These are phyloP conservation scores for Phialophora verrucosa DNA, from an alignment of 2,329 filamentous ascomycete genomes.

Conservation along the genomic window DNA sequence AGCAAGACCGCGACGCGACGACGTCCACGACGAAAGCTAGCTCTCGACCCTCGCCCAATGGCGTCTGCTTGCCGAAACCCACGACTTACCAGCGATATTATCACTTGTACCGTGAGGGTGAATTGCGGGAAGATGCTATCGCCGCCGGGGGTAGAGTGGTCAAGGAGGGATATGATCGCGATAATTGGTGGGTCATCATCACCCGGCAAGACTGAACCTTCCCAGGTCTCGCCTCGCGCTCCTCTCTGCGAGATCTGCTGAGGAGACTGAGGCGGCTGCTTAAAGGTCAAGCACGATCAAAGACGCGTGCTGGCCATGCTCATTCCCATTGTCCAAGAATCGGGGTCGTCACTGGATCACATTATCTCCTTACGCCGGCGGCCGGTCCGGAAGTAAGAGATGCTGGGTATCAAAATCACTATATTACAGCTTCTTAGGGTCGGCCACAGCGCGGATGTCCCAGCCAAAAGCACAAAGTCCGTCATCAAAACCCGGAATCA, in stretches of 20 bases:
- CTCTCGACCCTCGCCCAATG: neutral
- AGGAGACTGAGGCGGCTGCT: neutral
- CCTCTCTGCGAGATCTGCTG: neutral
- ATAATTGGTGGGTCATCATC: constrained; percentile 85
- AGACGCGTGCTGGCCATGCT: neutral
- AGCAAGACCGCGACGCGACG: constrained; percentile 37
- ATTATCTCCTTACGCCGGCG: constrained; percentile 17
- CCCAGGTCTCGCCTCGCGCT: neutral
- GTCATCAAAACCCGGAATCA: constrained; percentile 39
- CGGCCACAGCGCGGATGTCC: constrained; percentile 48
- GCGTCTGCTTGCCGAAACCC: constrained; percentile 29
- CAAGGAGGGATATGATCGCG: constrained; percentile 88
- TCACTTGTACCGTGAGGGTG: constrained; percentile 84
- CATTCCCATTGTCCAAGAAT: neutral
- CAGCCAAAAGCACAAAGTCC: constrained; percentile 37
- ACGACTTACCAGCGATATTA: constrained; percentile 87
- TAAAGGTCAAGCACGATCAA: neutral
- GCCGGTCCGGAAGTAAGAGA: constrained; percentile 10
- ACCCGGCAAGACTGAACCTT: constrained; percentile 23
- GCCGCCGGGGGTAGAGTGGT: constrained; percentile 76
- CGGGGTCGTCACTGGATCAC: constrained; percentile 11
- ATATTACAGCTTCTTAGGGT: constrained; percentile 45
- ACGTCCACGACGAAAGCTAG: constrained; percentile 11
- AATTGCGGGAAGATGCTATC: constrained; percentile 79
- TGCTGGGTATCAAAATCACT: constrained; percentile 27